These are phyloP conservation scores for Rachicladosporium sp. DNA, from an alignment of 2,329 filamentous ascomycete genomes.

Conservation along the genomic window DNA sequence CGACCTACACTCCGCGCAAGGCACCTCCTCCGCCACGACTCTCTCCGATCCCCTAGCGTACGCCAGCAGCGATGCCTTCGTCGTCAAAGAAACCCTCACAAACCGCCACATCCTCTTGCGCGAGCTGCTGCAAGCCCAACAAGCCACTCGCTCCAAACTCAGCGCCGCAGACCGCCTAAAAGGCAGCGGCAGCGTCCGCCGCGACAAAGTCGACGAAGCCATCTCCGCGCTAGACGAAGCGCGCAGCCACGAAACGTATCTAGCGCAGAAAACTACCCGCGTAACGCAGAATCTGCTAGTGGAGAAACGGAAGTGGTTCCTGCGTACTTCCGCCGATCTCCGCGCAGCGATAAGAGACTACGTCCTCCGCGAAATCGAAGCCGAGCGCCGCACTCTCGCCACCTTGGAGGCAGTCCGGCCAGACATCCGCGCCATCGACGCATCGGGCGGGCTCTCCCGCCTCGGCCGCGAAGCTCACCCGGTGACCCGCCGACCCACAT, in stretches of 20 bases:
- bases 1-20: conserved; percentile 91
- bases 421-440: conserved; percentile 85
- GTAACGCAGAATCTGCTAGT: conserved; percentile 81
- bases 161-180: conserved; percentile 82
- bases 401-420: conserved; percentile 88
- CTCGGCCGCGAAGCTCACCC: conserved; percentile 84
- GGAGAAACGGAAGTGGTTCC: conserved; percentile 85
- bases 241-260: conserved; percentile 63
- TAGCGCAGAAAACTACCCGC: conserved; percentile 73
- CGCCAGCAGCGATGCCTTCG: conserved; percentile 89
- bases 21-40: conserved; percentile 89
- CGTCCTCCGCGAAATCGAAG: conserved; percentile 87
- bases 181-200: conserved; percentile 69
- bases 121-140: conserved; percentile 83
- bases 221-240: conserved; percentile 84
- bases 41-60: conserved; percentile 89
- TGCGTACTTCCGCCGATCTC: conserved; percentile 72
- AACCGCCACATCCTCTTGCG: conserved; percentile 94
- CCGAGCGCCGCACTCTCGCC: conserved; percentile 80
- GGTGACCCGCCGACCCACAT: conserved; percentile 58
- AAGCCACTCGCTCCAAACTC: conserved; percentile 68
- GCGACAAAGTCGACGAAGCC: conserved; percentile 97
- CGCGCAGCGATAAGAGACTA: conserved; percentile 78
- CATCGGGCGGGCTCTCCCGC: conserved; percentile 76
- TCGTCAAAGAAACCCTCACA: conserved; percentile 94